Percentiles rank a stretch among this genome's conserved stretches.
These are phyloP conservation scores for Aspergillus luchuensis DNA, from an alignment of 2,329 filamentous ascomycete genomes.

Conservation along the genomic window DNA sequence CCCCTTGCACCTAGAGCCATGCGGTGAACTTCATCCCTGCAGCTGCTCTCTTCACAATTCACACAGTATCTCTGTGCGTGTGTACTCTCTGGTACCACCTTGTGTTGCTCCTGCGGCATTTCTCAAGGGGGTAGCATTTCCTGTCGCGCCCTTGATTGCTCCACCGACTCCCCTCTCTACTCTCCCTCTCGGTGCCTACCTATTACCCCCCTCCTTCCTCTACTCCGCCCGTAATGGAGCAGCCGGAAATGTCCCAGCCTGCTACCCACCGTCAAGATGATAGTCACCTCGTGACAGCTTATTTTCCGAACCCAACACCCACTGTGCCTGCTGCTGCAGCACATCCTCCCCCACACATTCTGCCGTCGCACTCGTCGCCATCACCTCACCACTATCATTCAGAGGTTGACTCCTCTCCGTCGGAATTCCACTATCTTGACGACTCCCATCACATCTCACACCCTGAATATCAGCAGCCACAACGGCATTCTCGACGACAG, in stretches of 20 bases:
- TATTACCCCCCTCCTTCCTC: conserved; percentile 13
- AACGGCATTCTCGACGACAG: conserved; percentile 14
- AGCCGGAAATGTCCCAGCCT: conserved; percentile 41
- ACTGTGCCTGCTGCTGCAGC: conserved; percentile 22
- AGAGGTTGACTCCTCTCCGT: conserved; percentile 16
- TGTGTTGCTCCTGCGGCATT: conserved; percentile 21
- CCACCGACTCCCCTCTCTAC: conserved; percentile 16
- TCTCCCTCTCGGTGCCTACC: background rate
- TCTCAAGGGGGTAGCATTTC: conserved; percentile 19
- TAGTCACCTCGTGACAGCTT: conserved; percentile 27
- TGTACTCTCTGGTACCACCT: conserved; percentile 27
- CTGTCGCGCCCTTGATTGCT: conserved; percentile 22
- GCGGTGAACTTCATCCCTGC: conserved; percentile 25
- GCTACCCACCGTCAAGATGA: conserved; percentile 37
- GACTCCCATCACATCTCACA: conserved; percentile 23
- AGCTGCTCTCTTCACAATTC: conserved; percentile 20
- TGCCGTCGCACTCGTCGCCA: conserved; percentile 12
- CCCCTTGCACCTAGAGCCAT: conserved; percentile 27
- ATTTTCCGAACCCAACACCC: conserved; percentile 22
- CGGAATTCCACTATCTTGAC: conserved; percentile 24
- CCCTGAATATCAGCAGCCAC: conserved; percentile 25
- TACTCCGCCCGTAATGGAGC: conserved; percentile 30
- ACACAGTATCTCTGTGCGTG: background rate
- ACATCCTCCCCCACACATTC: conserved; percentile 15
- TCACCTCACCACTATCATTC: conserved; percentile 7